Base-by-base conservation (phyloP, 2,329 filamentous ascomycete species). In the Cercospora janseana region DNA sequence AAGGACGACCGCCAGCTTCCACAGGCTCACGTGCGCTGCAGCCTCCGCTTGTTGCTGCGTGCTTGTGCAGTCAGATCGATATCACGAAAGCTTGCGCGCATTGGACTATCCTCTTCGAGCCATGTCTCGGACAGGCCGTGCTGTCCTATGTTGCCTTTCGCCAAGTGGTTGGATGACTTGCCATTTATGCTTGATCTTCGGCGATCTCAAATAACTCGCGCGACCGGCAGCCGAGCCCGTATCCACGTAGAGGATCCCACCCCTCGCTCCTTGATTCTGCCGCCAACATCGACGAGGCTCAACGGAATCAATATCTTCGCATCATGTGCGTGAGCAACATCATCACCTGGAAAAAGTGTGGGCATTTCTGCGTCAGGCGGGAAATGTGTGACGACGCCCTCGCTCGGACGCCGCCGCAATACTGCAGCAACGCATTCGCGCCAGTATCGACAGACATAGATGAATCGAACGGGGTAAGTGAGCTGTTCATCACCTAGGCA, bases 251-350 rank as follows among this genome's bases (percentile, higher is more conserved):
- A n/a, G n/a, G n/a, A n/a, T n/a, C n/a, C n/a, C n/a, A n/a, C n/a
- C n/a, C n/a, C n/a, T n/a, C n/a, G n/a, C n/a, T n/a, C n/a, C n/a
- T n/a, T n/a, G n/a, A n/a, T n/a, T n/a, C n/a, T n/a, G n/a, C n/a
- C n/a, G n/a, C n/a, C n/a, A n/a, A 12, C 41, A 18, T 31, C 41
- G 41, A 21, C 41, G 40, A 20, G 15, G 16, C 16, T 10, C 34
- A 38, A 18, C 16, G 9, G 20, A 18, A 21, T 12, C 34, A n/a
- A 18, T n/a, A 18, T 21, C 34, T 16, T 32, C 20, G 26, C 41
- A 46, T 26, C 15, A 58, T 58, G 56, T 58, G 56, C 40, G 56
- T 47, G 45, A 56, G 53, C 27, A 54, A 54, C 31, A 53, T 51
- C n/a, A 52, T 49, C 12, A 56, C 56, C 3, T 58, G 56, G 56